Base-by-base conservation (phyloP, 164 flowering plant species). In the Vitis rotundifolia region DNA sequence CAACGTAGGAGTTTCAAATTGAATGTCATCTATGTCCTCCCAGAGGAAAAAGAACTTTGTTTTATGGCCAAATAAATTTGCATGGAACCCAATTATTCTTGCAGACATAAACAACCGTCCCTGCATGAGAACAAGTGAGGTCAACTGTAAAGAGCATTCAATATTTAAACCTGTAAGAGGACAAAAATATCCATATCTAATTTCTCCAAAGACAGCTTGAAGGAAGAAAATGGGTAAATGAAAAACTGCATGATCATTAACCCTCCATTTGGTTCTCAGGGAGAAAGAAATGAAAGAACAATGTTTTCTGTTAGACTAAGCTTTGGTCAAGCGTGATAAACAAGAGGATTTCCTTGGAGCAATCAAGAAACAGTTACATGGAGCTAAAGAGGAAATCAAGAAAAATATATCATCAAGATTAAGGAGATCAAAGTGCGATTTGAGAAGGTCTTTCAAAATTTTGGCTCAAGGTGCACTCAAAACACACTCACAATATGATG, bases 11-110 rank as follows among this genome's bases (percentile, higher is more conserved):
- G 97, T 74, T 55, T 76, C 66, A 11, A 89, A 85, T 83, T 87
- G 87, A 75, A 92, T 88, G n/a, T 89, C 97, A 78, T 95, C 98
- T 49, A 95, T 88, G 71, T 95, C 99, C 80, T 91, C 98, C 98
- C 99, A 95, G 9, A 92, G 90, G 75, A 95, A 89, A 80, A 86
- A 95, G 83, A 95, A 95, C 37, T 84, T 95, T 12, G 96, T 92
- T 81, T 83, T 95, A 69, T 87, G 95, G 50, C 97, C 98, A 81
- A 95, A 95, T 66, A 95, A 70, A 77, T 90, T 92, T 51, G 96
- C 78, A 79, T 94, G 86, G 70, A 90, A 95, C 29, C 99, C 99
- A 77, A 95, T 86, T 61, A 91, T 87, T 82, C 98, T 85, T 59
- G 99, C 84, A 56, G 99, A 95, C 61, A 95, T 76, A 73, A 95